Evolutionary conservation across 805 yeast genomes (phyloP), one percentile per base, ranked within the genome.

Genomic region (Candida glaebosa): DNA sequence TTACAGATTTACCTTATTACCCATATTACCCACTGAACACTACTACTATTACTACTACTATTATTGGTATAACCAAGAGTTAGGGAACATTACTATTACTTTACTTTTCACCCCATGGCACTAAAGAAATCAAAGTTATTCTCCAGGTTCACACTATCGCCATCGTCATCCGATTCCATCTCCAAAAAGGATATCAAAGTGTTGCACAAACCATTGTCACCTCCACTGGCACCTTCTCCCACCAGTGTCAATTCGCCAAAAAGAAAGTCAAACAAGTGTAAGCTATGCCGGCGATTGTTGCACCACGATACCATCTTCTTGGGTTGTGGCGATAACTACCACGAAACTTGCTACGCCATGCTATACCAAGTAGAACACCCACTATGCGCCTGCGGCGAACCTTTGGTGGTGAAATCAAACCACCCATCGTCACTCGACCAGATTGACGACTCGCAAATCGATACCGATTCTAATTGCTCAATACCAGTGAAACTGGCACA

Each of bases 261-360:
- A 15, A 19, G 28, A 34, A 34, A 34, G 15, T 9, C 5, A 8
- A 10, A 7, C 25, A 19, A 18, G 6, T 34, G 37, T 19, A 19
- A 19, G n/a, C n/a, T 15, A 18, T 34, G 37, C 14, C 15, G 5
- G 9, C 26, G 9, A 19, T 12, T 18, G 4, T 19, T 34, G 15
- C 5, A 25, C 4, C 5, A 12, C 15, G 19, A 34, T 9, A 20
- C 9, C 25, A 20, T 34, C 4, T 17, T 17, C 15, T 14, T 34
- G 26, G 22, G 9, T 7, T 34, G 37, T 34, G 37, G 37, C 7
- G 28, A 34, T 17, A 34, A n/a, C 15, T 34, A 19, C 22, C 37
- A 34, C 14, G n/a, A 18, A 6, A n/a, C 9, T 8, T 34, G 37
- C 14, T 34, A 8, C 14, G 16, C 16, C 12, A 34, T 6, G 5